Percentiles rank a stretch among this genome's conserved stretches.
Conservation (phyloP, 177 flowering plant genomes). For the Vitis hybrid region DNA sequence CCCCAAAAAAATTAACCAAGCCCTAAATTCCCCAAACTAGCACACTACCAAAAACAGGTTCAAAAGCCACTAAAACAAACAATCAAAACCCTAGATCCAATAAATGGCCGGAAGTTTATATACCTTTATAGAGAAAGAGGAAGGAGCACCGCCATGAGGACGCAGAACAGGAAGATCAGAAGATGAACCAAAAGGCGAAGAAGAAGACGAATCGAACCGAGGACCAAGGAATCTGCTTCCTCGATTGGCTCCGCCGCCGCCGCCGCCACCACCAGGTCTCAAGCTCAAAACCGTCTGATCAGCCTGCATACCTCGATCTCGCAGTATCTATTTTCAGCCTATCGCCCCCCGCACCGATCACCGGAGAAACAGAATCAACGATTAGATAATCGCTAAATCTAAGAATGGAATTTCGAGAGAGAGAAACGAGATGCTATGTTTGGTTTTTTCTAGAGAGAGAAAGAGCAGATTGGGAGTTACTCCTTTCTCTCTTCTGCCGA, state of each 20-base stretch:
- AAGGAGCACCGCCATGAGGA: constrained; percentile 59
- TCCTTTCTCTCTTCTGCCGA: constrained; percentile 26
- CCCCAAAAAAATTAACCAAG: neutral
- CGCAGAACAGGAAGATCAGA: constrained; percentile 62
- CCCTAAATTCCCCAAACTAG: neutral
- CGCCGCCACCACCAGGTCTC: constrained; percentile 88
- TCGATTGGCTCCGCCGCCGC: constrained; percentile 43
- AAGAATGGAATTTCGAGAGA: neutral
- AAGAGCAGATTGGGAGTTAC: neutral
- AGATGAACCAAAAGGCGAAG: constrained; percentile 32
- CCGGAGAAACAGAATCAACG: constrained; percentile 7
- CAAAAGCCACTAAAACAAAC: neutral
- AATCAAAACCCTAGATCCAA: constrained; percentile 37
- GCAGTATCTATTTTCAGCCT: constrained; percentile 12
- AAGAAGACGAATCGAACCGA: constrained; percentile 49
- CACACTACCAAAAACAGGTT: neutral
- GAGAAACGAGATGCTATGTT: neutral
- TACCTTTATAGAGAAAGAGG: constrained; percentile 52
- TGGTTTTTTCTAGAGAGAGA: neutral
- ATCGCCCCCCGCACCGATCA: constrained; percentile 14
- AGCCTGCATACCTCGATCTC: constrained; percentile 77
- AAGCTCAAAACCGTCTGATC: constrained; percentile 93
- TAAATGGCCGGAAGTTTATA: neutral
- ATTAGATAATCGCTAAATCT: constrained; percentile 12
- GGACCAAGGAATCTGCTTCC: constrained; percentile 62